Conservation (phyloP, 306 rosid genomes). For the Cucumis melo region DNA sequence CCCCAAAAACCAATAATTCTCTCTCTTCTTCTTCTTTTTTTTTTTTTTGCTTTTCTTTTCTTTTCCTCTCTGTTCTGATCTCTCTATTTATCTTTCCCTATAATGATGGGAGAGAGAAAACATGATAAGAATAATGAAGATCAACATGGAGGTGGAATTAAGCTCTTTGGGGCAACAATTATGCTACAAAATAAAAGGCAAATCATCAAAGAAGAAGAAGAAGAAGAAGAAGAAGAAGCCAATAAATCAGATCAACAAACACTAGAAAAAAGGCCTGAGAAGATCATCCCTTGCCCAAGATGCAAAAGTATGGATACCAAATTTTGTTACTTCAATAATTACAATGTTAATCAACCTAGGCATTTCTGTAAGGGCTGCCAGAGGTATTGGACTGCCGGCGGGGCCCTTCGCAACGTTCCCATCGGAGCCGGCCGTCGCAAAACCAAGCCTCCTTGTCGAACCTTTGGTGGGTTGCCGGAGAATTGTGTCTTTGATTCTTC, state of each 20-base stretch:
- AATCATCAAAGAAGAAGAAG: slow-evolving; percentile 19
- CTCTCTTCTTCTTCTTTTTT: no score
- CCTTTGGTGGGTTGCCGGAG: slow-evolving; percentile 19
- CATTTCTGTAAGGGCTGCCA: slow-evolving; percentile 88
- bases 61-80: no score
- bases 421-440: slow-evolving; percentile 77
- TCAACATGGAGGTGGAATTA: slow-evolving; percentile 33
- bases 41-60: no score
- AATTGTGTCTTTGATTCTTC: slow-evolving; percentile 32
- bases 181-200: slow-evolving; percentile 22
- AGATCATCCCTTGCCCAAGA: slow-evolving; percentile 73
- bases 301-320: slow-evolving; percentile 96
- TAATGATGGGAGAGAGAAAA: slow-evolving; percentile 28
- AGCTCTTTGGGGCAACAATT: slow-evolving; percentile 77
- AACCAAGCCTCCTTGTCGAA: slow-evolving; percentile 39
- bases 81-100: not conserved
- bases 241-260: not conserved
- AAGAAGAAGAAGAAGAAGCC: not conserved
- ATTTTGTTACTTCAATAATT: slow-evolving; percentile 86
- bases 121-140: slow-evolving; percentile 11
- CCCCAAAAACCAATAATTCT: not conserved
- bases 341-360: slow-evolving; percentile 87
- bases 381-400: slow-evolving; percentile 92
- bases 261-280: slow-evolving; percentile 43
- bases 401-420: slow-evolving; percentile 80